These are phyloP conservation scores for Ophiosphaerella narmari DNA, from an alignment of 2,329 filamentous ascomycete species.

Conservation along the genomic window DNA sequence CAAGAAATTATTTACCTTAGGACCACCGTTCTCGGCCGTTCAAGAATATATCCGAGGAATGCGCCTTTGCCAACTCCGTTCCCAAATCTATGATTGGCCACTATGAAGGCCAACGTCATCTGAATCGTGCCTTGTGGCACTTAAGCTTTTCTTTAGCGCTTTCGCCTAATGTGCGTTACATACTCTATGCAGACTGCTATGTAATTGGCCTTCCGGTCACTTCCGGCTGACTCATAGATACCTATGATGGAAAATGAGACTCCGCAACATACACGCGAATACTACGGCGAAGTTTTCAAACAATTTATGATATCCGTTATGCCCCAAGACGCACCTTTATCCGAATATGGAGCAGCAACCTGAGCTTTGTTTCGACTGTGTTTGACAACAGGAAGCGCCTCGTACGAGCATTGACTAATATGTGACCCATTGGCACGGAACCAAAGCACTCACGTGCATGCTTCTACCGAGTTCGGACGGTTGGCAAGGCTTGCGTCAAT, in stretches of 20 bases:
- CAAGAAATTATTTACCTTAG: no score
- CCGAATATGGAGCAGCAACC: no score
- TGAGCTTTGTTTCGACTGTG: no score
- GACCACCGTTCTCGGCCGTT: not conserved
- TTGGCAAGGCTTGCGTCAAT: not conserved
- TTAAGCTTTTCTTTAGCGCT: constrained; percentile 28
- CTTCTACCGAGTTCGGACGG: not conserved
- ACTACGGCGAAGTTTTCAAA: not conserved
- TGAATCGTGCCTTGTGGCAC: constrained; percentile 19
- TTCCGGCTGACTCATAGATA: constrained; percentile 19
- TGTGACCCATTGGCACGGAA: constrained; percentile 18
- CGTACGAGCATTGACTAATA: not conserved
- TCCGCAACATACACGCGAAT: not conserved
- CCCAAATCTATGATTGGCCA: constrained; percentile 16
- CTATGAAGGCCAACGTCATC: constrained; percentile 19
- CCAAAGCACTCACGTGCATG: not conserved
- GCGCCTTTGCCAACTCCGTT: constrained; percentile 6
- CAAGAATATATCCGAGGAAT: constrained; percentile 21
- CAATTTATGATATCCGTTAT: no score
- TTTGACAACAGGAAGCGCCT: no score
- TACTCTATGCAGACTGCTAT: constrained; percentile 12
- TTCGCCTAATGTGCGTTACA: constrained; percentile 11
- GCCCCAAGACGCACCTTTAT: no score
- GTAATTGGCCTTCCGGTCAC: constrained; percentile 18
- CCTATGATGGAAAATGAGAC: constrained; percentile 1